These are phyloP conservation scores for Isatis lusitanica DNA, from an alignment of 441 rosid genomes.

Conservation along the genomic window DNA sequence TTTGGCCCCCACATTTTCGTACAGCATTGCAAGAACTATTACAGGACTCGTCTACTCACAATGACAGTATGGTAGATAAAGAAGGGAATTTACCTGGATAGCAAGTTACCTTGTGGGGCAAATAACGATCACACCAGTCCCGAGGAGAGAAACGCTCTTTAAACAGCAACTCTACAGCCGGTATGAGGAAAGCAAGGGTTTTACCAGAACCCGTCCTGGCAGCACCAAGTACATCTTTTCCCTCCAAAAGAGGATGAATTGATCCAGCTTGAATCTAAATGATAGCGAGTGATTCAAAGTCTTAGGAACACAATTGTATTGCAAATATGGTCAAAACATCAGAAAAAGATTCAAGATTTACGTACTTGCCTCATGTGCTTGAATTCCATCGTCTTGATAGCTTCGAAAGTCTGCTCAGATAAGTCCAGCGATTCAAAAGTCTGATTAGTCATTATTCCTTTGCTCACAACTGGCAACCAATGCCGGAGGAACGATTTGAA, in stretches of 20 bases:
- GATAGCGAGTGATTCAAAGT: slow-evolving; percentile 2
- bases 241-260: slow-evolving; percentile 68
- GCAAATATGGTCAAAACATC: neutral
- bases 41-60: slow-evolving; percentile 9
- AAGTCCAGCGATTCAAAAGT: slow-evolving; percentile 71
- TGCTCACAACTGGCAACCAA: no score
- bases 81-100: slow-evolving; percentile 63
- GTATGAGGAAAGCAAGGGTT: slow-evolving; percentile 89
- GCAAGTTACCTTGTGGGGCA: slow-evolving; percentile 99
- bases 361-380: slow-evolving; percentile 79
- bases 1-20: neutral
- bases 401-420: slow-evolving; percentile 64
- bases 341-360: neutral
- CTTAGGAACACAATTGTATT: neutral
- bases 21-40: neutral
- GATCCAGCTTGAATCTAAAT: slow-evolving; percentile 87
- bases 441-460: slow-evolving; percentile 78
- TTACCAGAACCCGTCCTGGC: slow-evolving; percentile 99
- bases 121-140: slow-evolving; percentile 84
- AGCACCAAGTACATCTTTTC: slow-evolving; percentile 94
- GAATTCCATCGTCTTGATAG: slow-evolving; percentile 81
- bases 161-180: slow-evolving; percentile 82
- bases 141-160: slow-evolving; percentile 70
- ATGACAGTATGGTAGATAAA: neutral
- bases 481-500: no score